Evolutionary conservation across 2,329 filamentous ascomycete species (phyloP).

Genomic region (Annulohypoxylon truncatum): DNA sequence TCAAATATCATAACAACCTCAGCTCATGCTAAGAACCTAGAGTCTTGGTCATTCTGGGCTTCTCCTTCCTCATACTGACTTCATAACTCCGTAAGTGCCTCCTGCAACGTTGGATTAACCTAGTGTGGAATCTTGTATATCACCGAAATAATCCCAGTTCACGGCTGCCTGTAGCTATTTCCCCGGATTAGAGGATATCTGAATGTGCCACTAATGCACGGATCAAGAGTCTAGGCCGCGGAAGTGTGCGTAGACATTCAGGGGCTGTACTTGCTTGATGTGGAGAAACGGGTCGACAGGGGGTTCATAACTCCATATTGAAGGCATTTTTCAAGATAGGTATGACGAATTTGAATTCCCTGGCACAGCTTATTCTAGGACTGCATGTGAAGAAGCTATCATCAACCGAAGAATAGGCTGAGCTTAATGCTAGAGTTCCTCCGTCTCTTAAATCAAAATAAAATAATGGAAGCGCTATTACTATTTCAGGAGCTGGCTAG

Average conservation of each 20-base stretch:
- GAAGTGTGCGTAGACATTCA: slow-evolving; percentile 7
- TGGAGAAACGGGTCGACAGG: slow-evolving; percentile 17
- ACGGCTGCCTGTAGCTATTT: slow-evolving; percentile 23
- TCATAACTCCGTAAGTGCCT: background rate
- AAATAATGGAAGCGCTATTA: no score
- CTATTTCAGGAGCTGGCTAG: background rate
- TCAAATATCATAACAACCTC: background rate
- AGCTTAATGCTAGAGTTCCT: no score
- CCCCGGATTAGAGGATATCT: slow-evolving; percentile 17
- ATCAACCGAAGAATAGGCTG: no score
- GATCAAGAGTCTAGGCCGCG: slow-evolving; percentile 7
- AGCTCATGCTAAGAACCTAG: background rate
- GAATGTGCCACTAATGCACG: background rate
- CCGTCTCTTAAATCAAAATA: no score
- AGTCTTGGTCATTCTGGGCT: no score
- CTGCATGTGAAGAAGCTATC: no score
- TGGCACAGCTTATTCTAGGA: background rate
- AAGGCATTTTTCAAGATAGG: background rate
- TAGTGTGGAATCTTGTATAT: slow-evolving; percentile 5
- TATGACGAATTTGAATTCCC: background rate
- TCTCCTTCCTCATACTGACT: background rate
- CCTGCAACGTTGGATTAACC: slow-evolving; percentile 20
- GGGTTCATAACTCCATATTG: background rate
- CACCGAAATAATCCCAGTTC: slow-evolving; percentile 32
- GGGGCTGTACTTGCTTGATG: slow-evolving; percentile 8